These are phyloP conservation scores for Camelina neglecta DNA, from an alignment of 345 rosid genomes.

Conservation along the genomic window DNA sequence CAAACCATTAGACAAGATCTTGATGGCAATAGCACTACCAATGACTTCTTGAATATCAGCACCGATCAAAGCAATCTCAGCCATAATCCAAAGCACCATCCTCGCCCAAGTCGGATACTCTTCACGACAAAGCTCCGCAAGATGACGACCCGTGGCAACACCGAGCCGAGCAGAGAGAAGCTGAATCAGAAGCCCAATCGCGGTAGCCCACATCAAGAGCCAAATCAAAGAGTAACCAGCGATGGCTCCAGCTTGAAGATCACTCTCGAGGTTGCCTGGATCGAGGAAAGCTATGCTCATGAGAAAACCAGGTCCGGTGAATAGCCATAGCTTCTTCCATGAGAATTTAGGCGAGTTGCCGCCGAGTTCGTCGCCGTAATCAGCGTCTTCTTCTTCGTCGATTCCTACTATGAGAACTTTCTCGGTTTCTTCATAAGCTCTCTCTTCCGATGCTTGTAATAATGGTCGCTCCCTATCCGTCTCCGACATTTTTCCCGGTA, in stretches of 20 bases:
- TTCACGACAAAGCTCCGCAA: slow-evolving; percentile 89
- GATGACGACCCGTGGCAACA: slow-evolving; percentile 86
- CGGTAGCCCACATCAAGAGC: slow-evolving; percentile 95
- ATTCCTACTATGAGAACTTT: slow-evolving; percentile 72
- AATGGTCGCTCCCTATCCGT: slow-evolving; percentile 33
- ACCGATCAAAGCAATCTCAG: slow-evolving; percentile 91
- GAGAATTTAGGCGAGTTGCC: slow-evolving; percentile 69
- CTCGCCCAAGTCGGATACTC: slow-evolving; percentile 94
- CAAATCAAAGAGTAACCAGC: slow-evolving; percentile 94
- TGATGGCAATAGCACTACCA: slow-evolving; percentile 93
- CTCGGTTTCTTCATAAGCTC: slow-evolving; percentile 74
- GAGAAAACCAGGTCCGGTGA: slow-evolving; percentile 92
- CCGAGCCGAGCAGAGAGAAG: slow-evolving; percentile 91
- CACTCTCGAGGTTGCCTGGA: slow-evolving; percentile 95
- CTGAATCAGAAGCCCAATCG: slow-evolving; percentile 88
- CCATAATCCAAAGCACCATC: slow-evolving; percentile 86
- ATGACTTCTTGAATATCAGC: slow-evolving; percentile 96
- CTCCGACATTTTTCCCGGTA: slow-evolving; percentile 33
- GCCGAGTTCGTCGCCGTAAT: slow-evolving; percentile 40
- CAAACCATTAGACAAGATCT: slow-evolving; percentile 81
- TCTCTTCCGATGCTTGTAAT: slow-evolving; percentile 45
- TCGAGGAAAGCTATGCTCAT: slow-evolving; percentile 98
- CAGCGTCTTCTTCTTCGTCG: slow-evolving; percentile 45
- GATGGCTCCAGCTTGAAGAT: slow-evolving; percentile 96
- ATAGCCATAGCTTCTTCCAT: slow-evolving; percentile 93